Percentiles rank a stretch among this genome's conserved stretches.
Conservation (phyloP, 2,329 filamentous ascomycete species). For the Stagonosporopsis vannaccii region DNA sequence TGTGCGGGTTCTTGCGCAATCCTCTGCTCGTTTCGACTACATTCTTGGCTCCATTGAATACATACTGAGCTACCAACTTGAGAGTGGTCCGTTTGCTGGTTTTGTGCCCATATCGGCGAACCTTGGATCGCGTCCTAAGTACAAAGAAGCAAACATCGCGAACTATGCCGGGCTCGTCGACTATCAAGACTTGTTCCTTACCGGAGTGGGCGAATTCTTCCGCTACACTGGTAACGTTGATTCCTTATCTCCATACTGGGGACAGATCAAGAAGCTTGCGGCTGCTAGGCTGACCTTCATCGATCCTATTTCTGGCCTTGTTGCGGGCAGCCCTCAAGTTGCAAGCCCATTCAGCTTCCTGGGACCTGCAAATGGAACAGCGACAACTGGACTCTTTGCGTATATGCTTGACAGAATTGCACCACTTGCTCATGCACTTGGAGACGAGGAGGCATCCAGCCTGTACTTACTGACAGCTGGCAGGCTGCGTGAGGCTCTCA, state of each 20-base stretch:
- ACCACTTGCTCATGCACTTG: conserved; percentile 40
- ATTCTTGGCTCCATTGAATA: conserved; percentile 46
- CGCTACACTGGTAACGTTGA: conserved; percentile 27
- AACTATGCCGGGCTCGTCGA: conserved; percentile 28
- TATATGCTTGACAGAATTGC: conserved; percentile 36
- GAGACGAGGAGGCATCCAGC: conserved; percentile 28
- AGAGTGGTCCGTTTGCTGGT: conserved; percentile 2
- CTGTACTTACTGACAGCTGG: conserved; percentile 30
- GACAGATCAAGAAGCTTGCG: conserved; percentile 31
- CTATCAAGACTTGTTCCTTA: conserved; percentile 43
- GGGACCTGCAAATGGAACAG: conserved; percentile 40
- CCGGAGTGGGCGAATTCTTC: conserved; percentile 38
- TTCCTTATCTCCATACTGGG: conserved; percentile 31
- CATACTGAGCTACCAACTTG: conserved; percentile 30
- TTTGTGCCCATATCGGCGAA: conserved; percentile 22
- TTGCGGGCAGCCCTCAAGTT: conserved; percentile 22
- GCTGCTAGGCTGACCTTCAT: conserved; percentile 32
- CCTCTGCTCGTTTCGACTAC: conserved; percentile 48
- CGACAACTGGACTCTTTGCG: conserved; percentile 32
- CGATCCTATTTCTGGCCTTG: conserved; percentile 35
- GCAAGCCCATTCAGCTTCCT: conserved; percentile 28
- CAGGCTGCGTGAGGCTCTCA: conserved; percentile 35
- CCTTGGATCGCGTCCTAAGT: conserved; percentile 12
- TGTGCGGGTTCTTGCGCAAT: conserved; percentile 44
- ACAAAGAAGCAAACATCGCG: conserved; percentile 1